Evolutionary conservation across 192 early-diverging fungal genomes (phyloP), one percentile per base, ranked within the genome.

Genomic region (Coemansia sp.): DNA sequence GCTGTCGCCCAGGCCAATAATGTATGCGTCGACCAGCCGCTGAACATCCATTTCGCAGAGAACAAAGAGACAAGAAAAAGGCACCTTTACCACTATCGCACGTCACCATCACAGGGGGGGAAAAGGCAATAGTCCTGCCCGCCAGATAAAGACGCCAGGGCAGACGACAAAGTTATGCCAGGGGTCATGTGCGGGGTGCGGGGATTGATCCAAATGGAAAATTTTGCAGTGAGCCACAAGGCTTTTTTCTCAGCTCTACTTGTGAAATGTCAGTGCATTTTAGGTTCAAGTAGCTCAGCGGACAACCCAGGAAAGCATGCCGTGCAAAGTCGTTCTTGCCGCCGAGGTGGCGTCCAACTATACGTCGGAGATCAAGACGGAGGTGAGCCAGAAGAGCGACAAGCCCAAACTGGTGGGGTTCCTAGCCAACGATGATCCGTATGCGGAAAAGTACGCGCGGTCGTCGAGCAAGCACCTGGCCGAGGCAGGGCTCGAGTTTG

Each of bases 381-480:
- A 80, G 49, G 84, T 90, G 38, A 80, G 81, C 60, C 60, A 73
- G 44, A 78, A 80, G 37, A 60, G 51, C 23, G 70, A 82, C 50
- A 55, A 67, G 25, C 88, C 88, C 35, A 82, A 77, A 51, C 75
- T 98, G 23, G 93, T 96, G 5, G 92, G 88, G 2, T 97, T 99
- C 65, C 80, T 99, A 6, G 91, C 94, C 42, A 99, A 99, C 67
- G 83, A 88, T 17, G 96, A 99, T 39, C 88, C 89, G 26, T 87
- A 94, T 21, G 87, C 88, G 9, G 75, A 63, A 20, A 99, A 89
- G 63, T 99, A 96, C 76, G 91, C 96, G 21, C 84, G 95, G 51
- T 95, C 92, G 85, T 96, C 94, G 11, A 86, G 80, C 52, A 96
- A 92, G 69, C 87, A 92, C 14, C 92, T 94, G 51, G 81, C 75